Conservation (phyloP, 805 yeast species). For the Wickerhamiella qilinensis region DNA sequence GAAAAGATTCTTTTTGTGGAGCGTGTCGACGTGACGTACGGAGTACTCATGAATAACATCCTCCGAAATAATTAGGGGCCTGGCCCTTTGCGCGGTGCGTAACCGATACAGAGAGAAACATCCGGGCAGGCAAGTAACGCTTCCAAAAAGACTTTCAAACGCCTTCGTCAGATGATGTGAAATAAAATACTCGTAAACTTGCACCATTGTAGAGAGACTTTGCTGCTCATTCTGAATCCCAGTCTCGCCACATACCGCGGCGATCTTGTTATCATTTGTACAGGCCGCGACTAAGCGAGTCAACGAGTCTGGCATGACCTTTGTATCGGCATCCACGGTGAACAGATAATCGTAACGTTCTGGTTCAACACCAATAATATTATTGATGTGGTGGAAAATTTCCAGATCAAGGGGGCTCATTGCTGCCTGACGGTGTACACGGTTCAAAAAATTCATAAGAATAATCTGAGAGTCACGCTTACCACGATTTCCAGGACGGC, state of each 20-base stretch:
- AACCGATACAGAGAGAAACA: constrained; percentile 42
- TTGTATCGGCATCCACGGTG: constrained; percentile 52
- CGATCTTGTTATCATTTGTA: constrained; percentile 39
- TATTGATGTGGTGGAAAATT: constrained; percentile 36
- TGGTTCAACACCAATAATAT: constrained; percentile 43
- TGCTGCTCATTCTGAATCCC: constrained; percentile 38
- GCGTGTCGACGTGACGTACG: constrained; percentile 38
- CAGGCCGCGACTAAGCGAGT: constrained; percentile 43
- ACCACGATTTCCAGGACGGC: constrained; percentile 43
- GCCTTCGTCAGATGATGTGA: constrained; percentile 51
- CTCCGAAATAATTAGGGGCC: constrained; percentile 44
- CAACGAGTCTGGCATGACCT: constrained; percentile 35
- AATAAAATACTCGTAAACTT: constrained; percentile 47
- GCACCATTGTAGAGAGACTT: constrained; percentile 43
- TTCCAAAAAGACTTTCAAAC: constrained; percentile 44
- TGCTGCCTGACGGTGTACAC: constrained; percentile 40
- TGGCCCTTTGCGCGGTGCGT: constrained; percentile 31
- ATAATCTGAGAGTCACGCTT: constrained; percentile 48
- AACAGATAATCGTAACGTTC: constrained; percentile 40
- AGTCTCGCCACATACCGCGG: constrained; percentile 52
- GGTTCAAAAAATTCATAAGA: constrained; percentile 41
- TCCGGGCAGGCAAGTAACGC: constrained; percentile 54
- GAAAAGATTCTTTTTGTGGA: constrained; percentile 44
- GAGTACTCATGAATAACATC: constrained; percentile 42
- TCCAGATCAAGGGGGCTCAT: constrained; percentile 44